phyloP scores from a whole-genome alignment of 1,139 yeast genomes.

The Candida dubliniensis region DNA sequence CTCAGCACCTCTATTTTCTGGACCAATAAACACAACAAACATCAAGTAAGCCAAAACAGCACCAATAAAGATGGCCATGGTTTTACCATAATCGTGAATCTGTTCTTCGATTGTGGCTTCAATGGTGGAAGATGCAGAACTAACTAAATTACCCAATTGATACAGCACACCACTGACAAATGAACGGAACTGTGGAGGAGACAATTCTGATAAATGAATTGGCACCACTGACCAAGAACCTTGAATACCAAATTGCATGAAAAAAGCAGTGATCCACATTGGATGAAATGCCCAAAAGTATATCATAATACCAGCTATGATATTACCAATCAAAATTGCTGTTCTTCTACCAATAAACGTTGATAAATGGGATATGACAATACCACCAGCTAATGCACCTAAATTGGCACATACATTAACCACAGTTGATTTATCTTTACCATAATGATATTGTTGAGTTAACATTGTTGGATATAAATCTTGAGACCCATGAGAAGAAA shows the following conservation, averaged over 20 bases:
- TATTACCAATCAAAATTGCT: slow-evolving; percentile 51
- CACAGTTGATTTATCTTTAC: slow-evolving; percentile 33
- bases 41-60: slow-evolving; percentile 68
- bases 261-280: slow-evolving; percentile 70
- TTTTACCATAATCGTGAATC: slow-evolving; percentile 40
- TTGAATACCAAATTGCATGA: slow-evolving; percentile 77
- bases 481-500: slow-evolving; percentile 42
- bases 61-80: slow-evolving; percentile 83
- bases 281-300: slow-evolving; percentile 72
- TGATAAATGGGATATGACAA: slow-evolving; percentile 35
- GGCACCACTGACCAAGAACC: slow-evolving; percentile 92
- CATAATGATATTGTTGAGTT: slow-evolving; percentile 28
- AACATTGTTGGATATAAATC: slow-evolving; percentile 41
- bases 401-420: slow-evolving; percentile 39
- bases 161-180: slow-evolving; percentile 75
- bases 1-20: slow-evolving; percentile 60
- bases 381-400: slow-evolving; percentile 41
- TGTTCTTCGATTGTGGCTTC: slow-evolving; percentile 56
- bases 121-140: slow-evolving; percentile 82
- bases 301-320: slow-evolving; percentile 64
- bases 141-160: slow-evolving; percentile 81
- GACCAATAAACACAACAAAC: slow-evolving; percentile 64
- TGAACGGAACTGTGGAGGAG: slow-evolving; percentile 75
- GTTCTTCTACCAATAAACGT: slow-evolving; percentile 39
- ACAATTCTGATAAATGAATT: slow-evolving; percentile 70